Conservation (phyloP, 768 basidiomycete species). For the Suillus clintonianus region DNA sequence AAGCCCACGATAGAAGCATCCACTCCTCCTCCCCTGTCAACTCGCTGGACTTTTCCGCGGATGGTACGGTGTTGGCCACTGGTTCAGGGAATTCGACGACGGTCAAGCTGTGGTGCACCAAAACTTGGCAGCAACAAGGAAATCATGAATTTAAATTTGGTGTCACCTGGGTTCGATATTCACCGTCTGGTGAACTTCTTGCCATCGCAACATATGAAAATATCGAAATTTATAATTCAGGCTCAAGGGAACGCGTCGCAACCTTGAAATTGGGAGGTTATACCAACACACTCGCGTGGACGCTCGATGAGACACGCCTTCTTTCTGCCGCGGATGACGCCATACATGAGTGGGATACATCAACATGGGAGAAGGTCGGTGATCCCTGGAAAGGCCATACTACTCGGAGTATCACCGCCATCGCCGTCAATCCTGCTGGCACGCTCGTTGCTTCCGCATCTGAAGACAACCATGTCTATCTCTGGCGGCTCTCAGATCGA, state of each 20-base stretch:
- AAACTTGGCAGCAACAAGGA: not conserved
- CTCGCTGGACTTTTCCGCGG: not conserved
- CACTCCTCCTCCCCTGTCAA: too few relatives aligned
- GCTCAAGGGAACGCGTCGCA: not conserved
- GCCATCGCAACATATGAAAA: not conserved
- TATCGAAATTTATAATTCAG: not conserved
- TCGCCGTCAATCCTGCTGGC: not conserved
- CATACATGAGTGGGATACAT: not conserved
- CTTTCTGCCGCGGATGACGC: not conserved
- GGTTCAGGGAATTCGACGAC: not conserved
- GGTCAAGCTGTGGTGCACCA: not conserved
- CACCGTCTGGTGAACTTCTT: not conserved
- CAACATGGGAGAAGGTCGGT: too few relatives aligned
- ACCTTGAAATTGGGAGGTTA: not conserved
- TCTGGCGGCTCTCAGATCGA: not conserved
- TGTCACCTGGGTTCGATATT: not conserved
- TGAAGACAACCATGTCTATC: not conserved
- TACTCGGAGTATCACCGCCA: not conserved
- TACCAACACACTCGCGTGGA: not conserved
- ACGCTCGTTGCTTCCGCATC: not conserved
- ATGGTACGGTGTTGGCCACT: not conserved
- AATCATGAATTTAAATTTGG: too few relatives aligned
- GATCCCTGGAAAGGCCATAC: too few relatives aligned
- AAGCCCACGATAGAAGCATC: not conserved
- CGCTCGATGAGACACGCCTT: not conserved